A percentile compares a stretch with the other conserved stretches of the same genome.
phyloP scores from a whole-genome alignment of 257 asterid species.

The Coffea eugenioides region DNA sequence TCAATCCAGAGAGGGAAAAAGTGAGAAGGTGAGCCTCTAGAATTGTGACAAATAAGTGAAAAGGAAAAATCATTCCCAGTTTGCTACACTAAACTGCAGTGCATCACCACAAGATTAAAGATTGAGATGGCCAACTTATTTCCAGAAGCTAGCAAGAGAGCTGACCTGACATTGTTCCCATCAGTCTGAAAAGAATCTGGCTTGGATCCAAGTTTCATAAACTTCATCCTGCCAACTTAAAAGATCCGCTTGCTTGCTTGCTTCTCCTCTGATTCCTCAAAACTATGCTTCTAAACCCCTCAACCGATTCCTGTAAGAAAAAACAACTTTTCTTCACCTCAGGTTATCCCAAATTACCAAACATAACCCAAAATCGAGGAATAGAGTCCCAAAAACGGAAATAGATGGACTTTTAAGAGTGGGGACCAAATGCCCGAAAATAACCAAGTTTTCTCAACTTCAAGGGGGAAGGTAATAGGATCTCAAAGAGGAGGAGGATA shows the following conservation, averaged over 20 bases:
- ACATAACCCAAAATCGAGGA: slow-evolving; percentile 47
- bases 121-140: not conserved
- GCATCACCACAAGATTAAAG: not conserved
- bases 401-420: slow-evolving; percentile 29
- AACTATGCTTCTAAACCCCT: slow-evolving; percentile 35
- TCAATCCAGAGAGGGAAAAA: no score
- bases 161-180: slow-evolving; percentile 70
- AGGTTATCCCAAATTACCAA: slow-evolving; percentile 43
- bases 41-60: not conserved
- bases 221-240: slow-evolving; percentile 72
- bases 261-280: slow-evolving; percentile 21
- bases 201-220: slow-evolving; percentile 99
- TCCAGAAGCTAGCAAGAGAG: slow-evolving; percentile 26
- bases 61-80: not conserved
- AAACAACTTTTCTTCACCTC: slow-evolving; percentile 30
- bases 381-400: slow-evolving; percentile 41
- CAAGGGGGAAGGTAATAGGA: slow-evolving; percentile 43
- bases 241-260: slow-evolving; percentile 41
- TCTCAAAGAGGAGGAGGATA: slow-evolving; percentile 41
- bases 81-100: not conserved
- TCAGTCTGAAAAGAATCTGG: slow-evolving; percentile 84
- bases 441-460: slow-evolving; percentile 42
- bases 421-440: slow-evolving; percentile 70
- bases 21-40: not conserved
- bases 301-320: slow-evolving; percentile 37